Percentiles rank a stretch among this genome's conserved stretches.
These are phyloP conservation scores for Ogataea parapolymorpha DNA, from an alignment of 805 yeast species.

Conservation along the genomic window DNA sequence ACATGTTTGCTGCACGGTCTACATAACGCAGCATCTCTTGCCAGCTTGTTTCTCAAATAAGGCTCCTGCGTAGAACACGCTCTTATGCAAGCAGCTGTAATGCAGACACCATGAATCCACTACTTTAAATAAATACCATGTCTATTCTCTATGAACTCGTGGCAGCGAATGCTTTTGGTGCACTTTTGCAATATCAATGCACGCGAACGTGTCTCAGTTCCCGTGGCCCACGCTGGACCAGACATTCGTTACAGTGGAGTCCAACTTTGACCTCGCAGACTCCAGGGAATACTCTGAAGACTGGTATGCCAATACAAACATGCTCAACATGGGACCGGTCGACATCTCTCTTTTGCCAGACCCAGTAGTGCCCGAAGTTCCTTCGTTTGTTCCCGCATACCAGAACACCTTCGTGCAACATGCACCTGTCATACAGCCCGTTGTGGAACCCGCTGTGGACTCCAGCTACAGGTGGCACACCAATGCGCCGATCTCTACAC, in stretches of 20 bases:
- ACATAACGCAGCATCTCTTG: neutral
- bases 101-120: neutral
- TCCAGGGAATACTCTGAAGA: neutral
- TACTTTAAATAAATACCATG: neutral
- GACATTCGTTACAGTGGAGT: neutral
- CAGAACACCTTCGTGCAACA: too few species aligned
- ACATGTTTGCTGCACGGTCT: too few species aligned
- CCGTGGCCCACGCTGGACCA: neutral
- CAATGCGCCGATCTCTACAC: too few species aligned
- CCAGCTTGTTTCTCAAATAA: slow-evolving; percentile 19
- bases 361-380: too few species aligned
- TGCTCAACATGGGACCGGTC: neutral
- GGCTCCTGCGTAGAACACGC: neutral
- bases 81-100: neutral
- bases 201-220: neutral
- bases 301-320: neutral
- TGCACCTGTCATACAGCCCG: too few species aligned
- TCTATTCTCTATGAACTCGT: too few species aligned
- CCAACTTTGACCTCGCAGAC: neutral
- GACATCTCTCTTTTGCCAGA: neutral
- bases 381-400: too few species aligned
- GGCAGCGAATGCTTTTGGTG: too few species aligned
- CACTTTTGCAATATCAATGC: neutral
- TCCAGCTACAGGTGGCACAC: too few species aligned
- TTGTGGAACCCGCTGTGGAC: too few species aligned